Percentiles rank a stretch among this genome's conserved stretches.
Evolutionary conservation across 495 filamentous ascomycete species (phyloP).

Genomic region (Penicillium longicatenatum): DNA sequence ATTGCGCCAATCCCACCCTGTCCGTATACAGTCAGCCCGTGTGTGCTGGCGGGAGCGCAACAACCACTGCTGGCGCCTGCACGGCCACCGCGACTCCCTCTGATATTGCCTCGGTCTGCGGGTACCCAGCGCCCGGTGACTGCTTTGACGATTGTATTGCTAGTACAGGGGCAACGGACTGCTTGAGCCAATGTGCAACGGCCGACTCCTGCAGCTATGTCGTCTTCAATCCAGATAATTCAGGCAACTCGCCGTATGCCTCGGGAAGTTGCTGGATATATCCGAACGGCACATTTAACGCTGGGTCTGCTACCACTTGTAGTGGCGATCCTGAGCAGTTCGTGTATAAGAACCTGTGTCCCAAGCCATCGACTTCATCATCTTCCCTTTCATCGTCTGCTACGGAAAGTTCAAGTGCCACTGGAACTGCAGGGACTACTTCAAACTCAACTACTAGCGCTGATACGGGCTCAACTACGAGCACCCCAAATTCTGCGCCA

Average conservation of each 20-base stretch:
- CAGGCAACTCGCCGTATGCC: constrained; percentile 21
- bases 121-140: constrained; percentile 24
- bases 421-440: constrained; percentile 15
- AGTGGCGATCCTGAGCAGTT: constrained; percentile 20
- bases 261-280: constrained; percentile 28
- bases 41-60: constrained; percentile 23
- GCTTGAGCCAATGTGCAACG: constrained; percentile 28
- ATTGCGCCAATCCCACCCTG: constrained; percentile 20
- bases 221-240: constrained; percentile 25
- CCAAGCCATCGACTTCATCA: constrained; percentile 24
- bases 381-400: constrained; percentile 20
- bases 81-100: constrained; percentile 30
- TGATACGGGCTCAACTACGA: constrained; percentile 16
- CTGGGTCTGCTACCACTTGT: constrained; percentile 21
- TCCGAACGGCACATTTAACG: constrained; percentile 27
- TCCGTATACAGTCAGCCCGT: constrained; percentile 23
- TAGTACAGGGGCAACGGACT: constrained; percentile 25
- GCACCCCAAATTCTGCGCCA: constrained; percentile 24
- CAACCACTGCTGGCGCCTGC: constrained; percentile 29
- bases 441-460: constrained; percentile 12
- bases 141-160: constrained; percentile 21
- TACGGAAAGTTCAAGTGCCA: constrained; percentile 13
- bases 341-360: constrained; percentile 27
- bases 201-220: constrained; percentile 31
- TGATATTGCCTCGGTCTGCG: constrained; percentile 32